Base-by-base conservation (phyloP, 768 basidiomycete species). In the Trametes sanguinea region DNA sequence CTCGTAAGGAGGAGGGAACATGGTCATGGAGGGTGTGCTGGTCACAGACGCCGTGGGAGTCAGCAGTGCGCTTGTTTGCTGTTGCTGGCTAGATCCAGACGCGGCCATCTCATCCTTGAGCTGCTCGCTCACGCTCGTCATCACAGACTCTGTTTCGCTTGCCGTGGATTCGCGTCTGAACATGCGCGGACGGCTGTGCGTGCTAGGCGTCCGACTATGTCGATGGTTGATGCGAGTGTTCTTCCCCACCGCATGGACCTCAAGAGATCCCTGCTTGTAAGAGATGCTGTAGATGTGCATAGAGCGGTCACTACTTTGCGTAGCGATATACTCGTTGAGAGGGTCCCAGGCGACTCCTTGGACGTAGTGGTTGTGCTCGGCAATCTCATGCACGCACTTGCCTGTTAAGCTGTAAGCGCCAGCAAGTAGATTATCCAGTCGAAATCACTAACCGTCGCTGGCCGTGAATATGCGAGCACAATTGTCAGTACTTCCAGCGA, bases 311-410 rank as follows among this genome's bases (percentile, higher is more conserved):
- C 90, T 93, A 74, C 92, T 94, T 72, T 99, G 97, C 0, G 97
- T 98, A 3, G 97, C 95, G 63, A 99, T 92, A 71, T 91, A 98
- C 74, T 97, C 94, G 73, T 96, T 95, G 68, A 97, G 76, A 1
- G 97, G 97, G 67, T 99, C 97, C 97, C 97, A 99, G 0, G 96
- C 93, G 32, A 98, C 97, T 8, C 97, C 97, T 78, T 99, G 97
- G 0, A 99, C 97, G 71, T 92, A 98, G 74, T 98, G 96, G 37
- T 83, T 86, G 74, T 99, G 97, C 69, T 98, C 96, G 1, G 92
- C 89, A 62, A 95, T 90, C 73, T 95, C 92, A 67, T 87, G 85
- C 11, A 97, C 82, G 69, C 91, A 92, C 79, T 90, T 89, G 32
- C 94, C 94, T 94, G 51, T 45, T 67, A 2, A n/a, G n/a, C 6